Conservation (phyloP, 2,329 filamentous ascomycete species). For the Bertia moriformis region DNA sequence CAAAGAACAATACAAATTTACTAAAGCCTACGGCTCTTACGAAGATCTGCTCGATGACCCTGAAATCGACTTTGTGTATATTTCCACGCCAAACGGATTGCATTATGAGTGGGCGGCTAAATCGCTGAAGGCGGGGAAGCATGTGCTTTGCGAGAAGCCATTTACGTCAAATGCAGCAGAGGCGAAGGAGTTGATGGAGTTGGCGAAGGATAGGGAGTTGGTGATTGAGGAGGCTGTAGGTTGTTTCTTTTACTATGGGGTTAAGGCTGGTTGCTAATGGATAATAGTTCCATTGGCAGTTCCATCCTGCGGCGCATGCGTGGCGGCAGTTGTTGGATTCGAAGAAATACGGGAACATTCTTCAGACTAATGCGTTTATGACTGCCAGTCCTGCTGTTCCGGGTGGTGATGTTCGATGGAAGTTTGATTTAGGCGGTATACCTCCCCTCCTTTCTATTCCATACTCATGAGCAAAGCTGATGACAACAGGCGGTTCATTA, state of each 20-base stretch:
- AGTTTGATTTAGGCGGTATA: slow-evolving; percentile 16
- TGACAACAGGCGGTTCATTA: slow-evolving; percentile 13
- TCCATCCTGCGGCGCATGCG: slow-evolving; percentile 21
- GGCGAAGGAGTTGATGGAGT: slow-evolving; percentile 5
- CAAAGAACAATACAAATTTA: not conserved
- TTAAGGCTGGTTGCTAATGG: not conserved
- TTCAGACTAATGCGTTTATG: slow-evolving; percentile 11
- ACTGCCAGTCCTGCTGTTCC: slow-evolving; percentile 11
- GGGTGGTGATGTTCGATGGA: slow-evolving; percentile 18
- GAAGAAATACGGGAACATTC: slow-evolving; percentile 14
- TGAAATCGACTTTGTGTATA: slow-evolving; percentile 19
- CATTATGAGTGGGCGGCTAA: slow-evolving; percentile 16
- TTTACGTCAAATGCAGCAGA: slow-evolving; percentile 15
- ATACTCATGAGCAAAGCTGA: not conserved
- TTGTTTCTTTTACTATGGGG: not conserved
- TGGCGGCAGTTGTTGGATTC: slow-evolving; percentile 18
- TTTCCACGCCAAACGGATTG: slow-evolving; percentile 13
- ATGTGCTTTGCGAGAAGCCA: slow-evolving; percentile 25
- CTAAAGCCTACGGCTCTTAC: slow-evolving; percentile 18
- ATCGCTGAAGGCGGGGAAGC: slow-evolving; percentile 18
- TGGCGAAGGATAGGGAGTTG: not conserved
- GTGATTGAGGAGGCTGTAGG: not conserved
- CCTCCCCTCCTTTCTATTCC: not conserved
- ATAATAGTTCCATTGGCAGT: slow-evolving; percentile 19
- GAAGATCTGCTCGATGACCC: slow-evolving; percentile 13